Percentiles rank a stretch among this genome's conserved stretches.
Conservation (phyloP, 2,329 filamentous ascomycete species). For the Amauroascus niger region DNA sequence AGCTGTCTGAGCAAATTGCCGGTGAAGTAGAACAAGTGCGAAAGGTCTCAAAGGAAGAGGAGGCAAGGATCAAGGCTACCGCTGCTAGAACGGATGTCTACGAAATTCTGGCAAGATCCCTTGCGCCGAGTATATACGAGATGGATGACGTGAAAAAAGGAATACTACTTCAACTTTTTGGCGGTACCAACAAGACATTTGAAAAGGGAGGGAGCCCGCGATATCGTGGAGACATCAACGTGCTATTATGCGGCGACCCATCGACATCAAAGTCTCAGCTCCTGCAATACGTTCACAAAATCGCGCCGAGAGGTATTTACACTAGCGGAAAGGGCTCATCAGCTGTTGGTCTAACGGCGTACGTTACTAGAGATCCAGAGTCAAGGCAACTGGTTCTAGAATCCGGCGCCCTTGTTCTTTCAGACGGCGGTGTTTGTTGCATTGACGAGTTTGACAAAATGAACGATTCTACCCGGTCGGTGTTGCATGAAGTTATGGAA, state of each 20-base stretch:
- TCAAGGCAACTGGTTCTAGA: constrained; percentile 64
- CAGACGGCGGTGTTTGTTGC: constrained; percentile 66
- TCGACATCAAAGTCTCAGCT: constrained; percentile 95
- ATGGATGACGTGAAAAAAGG: constrained; percentile 99
- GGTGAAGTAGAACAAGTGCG: constrained; percentile 73
- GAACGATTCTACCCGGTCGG: constrained; percentile 63
- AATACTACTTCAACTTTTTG: constrained; percentile 90
- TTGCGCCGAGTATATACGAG: constrained; percentile 93
- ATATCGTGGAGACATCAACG: constrained; percentile 95
- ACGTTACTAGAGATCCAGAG: constrained; percentile 64
- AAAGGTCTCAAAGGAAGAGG: constrained; percentile 75
- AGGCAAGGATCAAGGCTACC: constrained; percentile 75
- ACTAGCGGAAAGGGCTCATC: constrained; percentile 68
- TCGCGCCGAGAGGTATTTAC: constrained; percentile 78
- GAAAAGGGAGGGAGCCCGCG: constrained; percentile 90
- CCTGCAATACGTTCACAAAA: constrained; percentile 91
- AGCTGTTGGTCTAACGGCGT: constrained; percentile 67
- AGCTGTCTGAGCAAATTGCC: constrained; percentile 61
- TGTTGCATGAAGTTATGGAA: constrained; percentile 72
- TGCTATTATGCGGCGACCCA: constrained; percentile 91
- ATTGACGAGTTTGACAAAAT: constrained; percentile 77
- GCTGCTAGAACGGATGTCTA: constrained; percentile 79
- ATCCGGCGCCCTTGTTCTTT: constrained; percentile 62
- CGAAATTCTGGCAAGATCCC: constrained; percentile 76
- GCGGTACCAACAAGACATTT: constrained; percentile 96